Percentiles rank a stretch among this genome's conserved stretches.
phyloP scores from a whole-genome alignment of 177 flowering plant genomes.

The Telopea speciosissima region DNA sequence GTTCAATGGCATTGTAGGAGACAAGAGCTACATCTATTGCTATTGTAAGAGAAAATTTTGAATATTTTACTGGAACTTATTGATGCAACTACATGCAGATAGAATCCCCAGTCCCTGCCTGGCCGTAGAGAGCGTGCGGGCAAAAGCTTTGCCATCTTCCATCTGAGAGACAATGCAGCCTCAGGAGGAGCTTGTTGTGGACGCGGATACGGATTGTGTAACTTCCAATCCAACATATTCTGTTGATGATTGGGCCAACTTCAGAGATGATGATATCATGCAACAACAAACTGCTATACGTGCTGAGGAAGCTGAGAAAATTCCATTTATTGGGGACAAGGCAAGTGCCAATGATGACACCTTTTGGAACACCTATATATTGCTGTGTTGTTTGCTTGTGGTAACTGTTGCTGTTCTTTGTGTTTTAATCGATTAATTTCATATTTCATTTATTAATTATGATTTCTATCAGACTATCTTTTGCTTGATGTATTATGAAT shows the following conservation, averaged over 20 bases:
- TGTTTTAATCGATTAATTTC: background rate
- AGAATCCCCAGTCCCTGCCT: background rate
- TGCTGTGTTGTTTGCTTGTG: background rate
- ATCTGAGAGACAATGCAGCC: slow-evolving; percentile 1
- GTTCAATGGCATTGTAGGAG: no score
- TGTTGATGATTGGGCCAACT: slow-evolving; percentile 40
- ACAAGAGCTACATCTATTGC: background rate
- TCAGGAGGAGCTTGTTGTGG: slow-evolving; percentile 24
- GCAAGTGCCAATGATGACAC: slow-evolving; percentile 20
- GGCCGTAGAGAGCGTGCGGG: background rate
- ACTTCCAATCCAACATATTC: slow-evolving; percentile 17
- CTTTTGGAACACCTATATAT: background rate
- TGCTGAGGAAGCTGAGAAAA: slow-evolving; percentile 57
- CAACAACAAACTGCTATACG: slow-evolving; percentile 61
- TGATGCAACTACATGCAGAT: background rate
- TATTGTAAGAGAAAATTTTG: background rate
- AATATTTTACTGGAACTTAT: background rate
- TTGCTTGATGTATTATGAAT: background rate
- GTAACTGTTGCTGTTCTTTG: background rate
- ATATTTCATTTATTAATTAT: background rate
- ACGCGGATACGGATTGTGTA: slow-evolving; percentile 18
- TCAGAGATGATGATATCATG: slow-evolving; percentile 66
- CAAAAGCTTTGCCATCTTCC: background rate
- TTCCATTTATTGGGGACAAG: slow-evolving; percentile 78
- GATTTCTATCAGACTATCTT: background rate